Evolutionary conservation across 192 early-diverging fungal species (phyloP), one percentile per base, ranked within the genome.

Genomic region (Coemansia sp.): DNA sequence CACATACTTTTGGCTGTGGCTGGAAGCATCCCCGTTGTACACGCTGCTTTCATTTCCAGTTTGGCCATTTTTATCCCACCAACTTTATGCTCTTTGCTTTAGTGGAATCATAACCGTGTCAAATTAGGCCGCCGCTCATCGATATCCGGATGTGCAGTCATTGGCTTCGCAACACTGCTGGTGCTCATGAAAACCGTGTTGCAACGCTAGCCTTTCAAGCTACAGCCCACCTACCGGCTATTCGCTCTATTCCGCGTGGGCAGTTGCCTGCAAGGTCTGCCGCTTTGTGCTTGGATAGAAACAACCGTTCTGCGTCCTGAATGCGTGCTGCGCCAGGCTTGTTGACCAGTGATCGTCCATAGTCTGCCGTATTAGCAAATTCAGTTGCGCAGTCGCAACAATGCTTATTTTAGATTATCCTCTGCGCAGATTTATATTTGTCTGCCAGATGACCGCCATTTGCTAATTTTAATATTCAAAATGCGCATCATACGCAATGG

Each of bases 1-100:
- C 31, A 37, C 28, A 36, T 56, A 11, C 15, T 18, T 34, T 56
- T 56, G 55, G 18, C 23, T 56, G 55, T 56, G 55, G 55, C 55
- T 56, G 55, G 55, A 36, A 28, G 37, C 40, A 15, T 36, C 55
- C 55, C 55, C 55, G 15, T 28, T 56, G 34, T 17, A 56, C 17
- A 28, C 37, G 31, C 37, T 56, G 55, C 17, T 56, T 56, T 56
- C 55, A 37, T 56, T 18, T 36, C 55, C 28, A 21, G 55, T 20
- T 37, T 44, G 40, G 14, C 40, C 40, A 4, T 44, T 42, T 44
- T 44, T 12, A 44, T 44, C 40, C 40, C 40, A 44, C 10, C 3
- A 12, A n/a, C 40, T 44, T 44, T 15, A 15, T 44, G n/a, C 15
- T 44, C 15, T 44, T 44, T 10, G 48, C 14, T 17, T 11, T 18